Percentiles rank a stretch among this genome's conserved stretches.
Evolutionary conservation across 1,284 basidiomycete genomes (phyloP).

Genomic region (Xerocomus cyaneibrunnescens): DNA sequence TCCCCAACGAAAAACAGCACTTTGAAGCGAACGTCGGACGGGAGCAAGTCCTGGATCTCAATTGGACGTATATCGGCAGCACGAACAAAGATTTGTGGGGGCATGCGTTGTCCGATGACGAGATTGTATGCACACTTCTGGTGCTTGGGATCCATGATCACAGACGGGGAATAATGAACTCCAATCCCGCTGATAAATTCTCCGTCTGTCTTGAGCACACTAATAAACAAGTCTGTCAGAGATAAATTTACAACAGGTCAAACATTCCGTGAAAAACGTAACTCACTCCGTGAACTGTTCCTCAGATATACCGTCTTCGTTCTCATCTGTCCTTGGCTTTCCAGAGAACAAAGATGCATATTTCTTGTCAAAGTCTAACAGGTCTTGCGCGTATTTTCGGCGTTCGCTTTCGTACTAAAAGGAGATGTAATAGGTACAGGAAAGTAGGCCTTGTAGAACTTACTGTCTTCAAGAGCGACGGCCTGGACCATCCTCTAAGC

Average conservation of each 20-base stretch:
- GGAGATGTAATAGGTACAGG: not conserved
- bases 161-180: slow-evolving; percentile 57
- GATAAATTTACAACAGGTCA: not conserved
- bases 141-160: slow-evolving; percentile 44
- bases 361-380: slow-evolving; percentile 55
- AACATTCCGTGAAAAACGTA: too few relatives aligned
- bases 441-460: slow-evolving; percentile 19
- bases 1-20: slow-evolving; percentile 68
- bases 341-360: not conserved
- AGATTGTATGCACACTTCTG: slow-evolving; percentile 45
- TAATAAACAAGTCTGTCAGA: not conserved
- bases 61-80: slow-evolving; percentile 60
- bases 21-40: slow-evolving; percentile 69
- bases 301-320: not conserved
- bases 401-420: slow-evolving; percentile 52
- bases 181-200: slow-evolving; percentile 61
- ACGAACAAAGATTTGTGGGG: slow-evolving; percentile 57
- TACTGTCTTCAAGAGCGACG: slow-evolving; percentile 70
- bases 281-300: slow-evolving; percentile 1
- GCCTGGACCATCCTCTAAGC: slow-evolving; percentile 65
- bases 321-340: not conserved
- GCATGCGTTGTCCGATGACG: slow-evolving; percentile 56
- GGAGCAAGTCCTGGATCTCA: slow-evolving; percentile 67
- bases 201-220: not conserved
- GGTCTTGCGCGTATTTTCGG: slow-evolving; percentile 46